Percentiles rank a stretch among this genome's conserved stretches.
Conservation (phyloP, 225 moss, liverwort and hornwort species). For the Physcomitrium patens region DNA sequence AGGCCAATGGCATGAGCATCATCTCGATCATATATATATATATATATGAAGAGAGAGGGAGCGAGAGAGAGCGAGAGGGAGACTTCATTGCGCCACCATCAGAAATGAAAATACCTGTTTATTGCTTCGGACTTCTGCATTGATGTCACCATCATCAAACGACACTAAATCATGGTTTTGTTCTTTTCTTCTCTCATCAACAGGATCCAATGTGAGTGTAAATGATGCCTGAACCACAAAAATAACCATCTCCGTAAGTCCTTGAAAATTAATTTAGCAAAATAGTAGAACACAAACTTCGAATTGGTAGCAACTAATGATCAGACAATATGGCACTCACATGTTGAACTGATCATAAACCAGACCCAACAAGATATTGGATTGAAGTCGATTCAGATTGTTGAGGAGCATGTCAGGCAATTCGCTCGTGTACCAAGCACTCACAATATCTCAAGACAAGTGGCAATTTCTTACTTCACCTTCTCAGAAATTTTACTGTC, state of each 20-base stretch:
- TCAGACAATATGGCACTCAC: not conserved
- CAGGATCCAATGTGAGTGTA: constrained; percentile 67
- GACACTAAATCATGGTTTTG: constrained; percentile 80
- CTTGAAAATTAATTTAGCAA: not conserved
- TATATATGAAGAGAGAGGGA: too few species aligned
- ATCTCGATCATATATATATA: not conserved
- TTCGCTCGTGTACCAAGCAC: not conserved
- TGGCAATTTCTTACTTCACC: constrained; percentile 37
- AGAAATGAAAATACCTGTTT: constrained; percentile 66
- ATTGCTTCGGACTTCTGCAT: constrained; percentile 67
- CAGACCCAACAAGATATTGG: constrained; percentile 13
- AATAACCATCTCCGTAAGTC: constrained; percentile 1
- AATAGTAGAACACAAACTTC: too few species aligned
- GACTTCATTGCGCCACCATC: constrained; percentile 20
- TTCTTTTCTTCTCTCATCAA: constrained; percentile 48
- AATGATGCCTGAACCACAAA: constrained; percentile 62
- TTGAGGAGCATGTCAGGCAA: not conserved
- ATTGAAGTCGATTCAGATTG: constrained; percentile 1
- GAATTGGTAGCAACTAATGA: too few species aligned
- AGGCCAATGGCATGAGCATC: not conserved
- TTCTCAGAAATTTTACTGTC: constrained; percentile 54
- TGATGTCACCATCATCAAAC: constrained; percentile 84
- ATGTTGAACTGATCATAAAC: not conserved
- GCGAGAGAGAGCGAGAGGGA: not conserved
- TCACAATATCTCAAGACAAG: constrained; percentile 5